Evolutionary conservation across 2,329 filamentous ascomycete species (phyloP).

Genomic region (Aureobasidium sp.): DNA sequence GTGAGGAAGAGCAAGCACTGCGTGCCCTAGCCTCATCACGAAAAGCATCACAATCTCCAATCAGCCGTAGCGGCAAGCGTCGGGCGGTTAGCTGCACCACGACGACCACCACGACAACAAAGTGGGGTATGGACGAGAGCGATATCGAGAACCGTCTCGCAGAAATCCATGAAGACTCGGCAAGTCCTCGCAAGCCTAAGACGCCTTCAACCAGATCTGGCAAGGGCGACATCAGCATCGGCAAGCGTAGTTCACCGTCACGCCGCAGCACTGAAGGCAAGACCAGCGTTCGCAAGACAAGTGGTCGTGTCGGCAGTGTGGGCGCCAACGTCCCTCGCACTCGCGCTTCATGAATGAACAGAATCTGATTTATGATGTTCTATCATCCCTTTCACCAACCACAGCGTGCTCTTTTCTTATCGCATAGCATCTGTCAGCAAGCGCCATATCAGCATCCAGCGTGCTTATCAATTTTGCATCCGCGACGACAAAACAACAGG

Average conservation of each 20-base stretch:
- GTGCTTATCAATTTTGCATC: constrained; percentile 2
- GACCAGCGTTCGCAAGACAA: constrained; percentile 42
- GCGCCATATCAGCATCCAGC: background rate
- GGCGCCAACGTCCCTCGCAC: constrained; percentile 8
- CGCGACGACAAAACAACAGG: background rate
- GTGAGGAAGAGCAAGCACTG: constrained; percentile 80
- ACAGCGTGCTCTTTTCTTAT: constrained; percentile 5
- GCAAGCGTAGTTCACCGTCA: constrained; percentile 37
- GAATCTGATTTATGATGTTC: background rate
- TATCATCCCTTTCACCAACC: background rate
- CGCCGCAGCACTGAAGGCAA: constrained; percentile 40
- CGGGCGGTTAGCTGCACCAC: constrained; percentile 69
- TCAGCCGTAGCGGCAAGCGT: constrained; percentile 48
- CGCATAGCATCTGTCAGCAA: background rate
- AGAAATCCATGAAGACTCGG: constrained; percentile 15
- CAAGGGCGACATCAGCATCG: constrained; percentile 36
- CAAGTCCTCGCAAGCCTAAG: constrained; percentile 30
- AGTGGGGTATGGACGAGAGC: constrained; percentile 35
- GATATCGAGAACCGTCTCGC: constrained; percentile 36
- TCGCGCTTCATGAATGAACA: constrained; percentile 5
- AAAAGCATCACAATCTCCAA: constrained; percentile 56
- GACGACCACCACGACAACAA: constrained; percentile 56
- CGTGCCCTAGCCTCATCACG: constrained; percentile 48
- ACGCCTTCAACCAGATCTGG: constrained; percentile 35
- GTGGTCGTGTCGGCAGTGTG: constrained; percentile 34